Evolutionary conservation across 768 basidiomycete species (phyloP).

Genomic region (Krasilnikovozyma curviuscula): DNA sequence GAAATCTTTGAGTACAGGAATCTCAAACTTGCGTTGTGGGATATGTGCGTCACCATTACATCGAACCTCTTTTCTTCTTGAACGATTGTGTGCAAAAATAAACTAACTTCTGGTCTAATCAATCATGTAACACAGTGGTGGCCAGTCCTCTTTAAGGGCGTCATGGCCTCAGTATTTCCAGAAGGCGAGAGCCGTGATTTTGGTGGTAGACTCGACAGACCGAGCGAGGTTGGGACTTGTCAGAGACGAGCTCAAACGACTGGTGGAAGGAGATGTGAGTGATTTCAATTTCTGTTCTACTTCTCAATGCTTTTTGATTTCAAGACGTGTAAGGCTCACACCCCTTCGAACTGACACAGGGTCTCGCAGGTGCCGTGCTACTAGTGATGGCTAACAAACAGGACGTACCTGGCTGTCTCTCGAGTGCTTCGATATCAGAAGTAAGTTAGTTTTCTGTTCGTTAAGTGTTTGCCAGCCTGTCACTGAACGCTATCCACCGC

Average conservation of each 20-base stretch:
- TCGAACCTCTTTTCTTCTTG: no score
- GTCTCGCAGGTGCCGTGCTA: neutral
- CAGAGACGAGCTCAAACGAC: slow-evolving; percentile 1
- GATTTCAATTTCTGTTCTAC: neutral
- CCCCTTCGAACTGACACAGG: neutral
- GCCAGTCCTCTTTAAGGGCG: slow-evolving; percentile 5
- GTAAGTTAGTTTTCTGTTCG: neutral
- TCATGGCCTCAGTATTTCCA: slow-evolving; percentile 6
- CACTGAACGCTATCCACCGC: no score
- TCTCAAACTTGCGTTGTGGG: neutral
- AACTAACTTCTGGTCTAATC: slow-evolving; percentile 4
- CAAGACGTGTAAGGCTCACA: neutral
- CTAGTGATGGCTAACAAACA: neutral
- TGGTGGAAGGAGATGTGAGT: slow-evolving; percentile 8
- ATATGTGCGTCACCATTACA: neutral
- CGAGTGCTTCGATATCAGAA: neutral
- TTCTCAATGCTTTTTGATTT: neutral
- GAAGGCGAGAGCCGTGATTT: neutral
- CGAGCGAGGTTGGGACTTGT: slow-evolving; percentile 4
- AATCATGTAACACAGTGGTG: neutral
- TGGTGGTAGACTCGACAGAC: slow-evolving; percentile 11
- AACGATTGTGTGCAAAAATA: neutral
- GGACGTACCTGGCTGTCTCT: neutral
- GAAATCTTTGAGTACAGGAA: slow-evolving; percentile 2
- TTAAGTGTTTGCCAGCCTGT: neutral